Percentiles rank a stretch among this genome's conserved stretches.
Evolutionary conservation across 495 filamentous ascomycete genomes (phyloP).

Genomic region (Symbiotaphrina buchneri): DNA sequence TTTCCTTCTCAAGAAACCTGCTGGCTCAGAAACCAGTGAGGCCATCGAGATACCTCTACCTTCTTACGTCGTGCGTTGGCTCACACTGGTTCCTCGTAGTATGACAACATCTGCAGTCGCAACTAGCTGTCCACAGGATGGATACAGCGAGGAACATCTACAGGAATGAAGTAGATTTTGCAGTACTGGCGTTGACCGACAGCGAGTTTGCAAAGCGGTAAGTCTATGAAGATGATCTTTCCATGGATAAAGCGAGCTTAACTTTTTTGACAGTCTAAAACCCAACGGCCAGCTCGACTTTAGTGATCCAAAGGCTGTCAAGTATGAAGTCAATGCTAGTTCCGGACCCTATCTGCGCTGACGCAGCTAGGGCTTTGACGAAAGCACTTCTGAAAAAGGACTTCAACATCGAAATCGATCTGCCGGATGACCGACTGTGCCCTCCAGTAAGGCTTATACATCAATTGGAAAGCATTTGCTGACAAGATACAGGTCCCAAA

Average conservation of each 20-base stretch:
- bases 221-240: conserved; percentile 5
- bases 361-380: conserved; percentile 39
- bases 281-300: conserved; percentile 56
- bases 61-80: too few relatives aligned
- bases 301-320: conserved; percentile 49
- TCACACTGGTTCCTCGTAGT: too few relatives aligned
- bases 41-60: too few relatives aligned
- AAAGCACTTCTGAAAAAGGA: conserved; percentile 54
- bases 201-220: conserved; percentile 33
- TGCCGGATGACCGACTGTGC: conserved; percentile 64
- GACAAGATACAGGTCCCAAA: conserved; percentile 37
- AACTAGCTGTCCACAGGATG: too few relatives aligned
- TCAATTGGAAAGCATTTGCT: neutral
- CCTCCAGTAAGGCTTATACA: conserved; percentile 42
- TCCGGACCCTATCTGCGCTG: neutral
- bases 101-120: too few relatives aligned
- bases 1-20: too few relatives aligned
- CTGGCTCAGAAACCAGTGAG: too few relatives aligned
- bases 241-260: neutral
- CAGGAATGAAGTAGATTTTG: conserved; percentile 39
- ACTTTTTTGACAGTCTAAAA: conserved; percentile 21
- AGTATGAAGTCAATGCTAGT: conserved; percentile 15
- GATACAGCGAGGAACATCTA: conserved; percentile 23
- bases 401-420: conserved; percentile 45
- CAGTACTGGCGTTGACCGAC: conserved; percentile 29